Conservation (phyloP, 768 basidiomycete species). For the Suillus subluteus region DNA sequence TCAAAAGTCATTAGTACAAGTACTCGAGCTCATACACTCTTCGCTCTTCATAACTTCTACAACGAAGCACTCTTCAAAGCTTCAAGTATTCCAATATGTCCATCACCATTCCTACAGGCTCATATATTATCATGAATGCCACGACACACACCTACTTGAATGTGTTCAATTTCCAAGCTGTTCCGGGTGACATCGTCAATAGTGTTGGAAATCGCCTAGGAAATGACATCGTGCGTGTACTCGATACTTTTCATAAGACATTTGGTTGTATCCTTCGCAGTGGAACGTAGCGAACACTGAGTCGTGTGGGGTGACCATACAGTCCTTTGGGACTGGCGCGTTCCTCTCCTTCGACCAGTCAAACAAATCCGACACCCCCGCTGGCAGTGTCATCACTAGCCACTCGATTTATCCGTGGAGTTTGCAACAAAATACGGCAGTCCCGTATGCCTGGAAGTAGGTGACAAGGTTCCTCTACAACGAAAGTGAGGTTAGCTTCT, state of each 20-base stretch:
- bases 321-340: conserved; percentile 14
- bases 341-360: conserved; percentile 2
- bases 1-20: too few species aligned
- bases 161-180: conserved; percentile 5
- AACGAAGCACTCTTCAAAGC: too few species aligned
- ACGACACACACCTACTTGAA: conserved; percentile 18
- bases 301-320: conserved; percentile 7
- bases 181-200: conserved; percentile 10
- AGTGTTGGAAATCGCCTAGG: conserved; percentile 16
- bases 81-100: background rate
- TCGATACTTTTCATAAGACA: background rate
- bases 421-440: background rate
- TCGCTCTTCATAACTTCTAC: background rate
- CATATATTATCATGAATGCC: conserved; percentile 17
- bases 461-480: background rate
- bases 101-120: conserved; percentile 11
- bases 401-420: conserved; percentile 11
- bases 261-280: background rate
- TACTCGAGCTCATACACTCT: background rate
- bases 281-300: conserved; percentile 16
- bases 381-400: conserved; percentile 5
- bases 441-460: conserved; percentile 15
- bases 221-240: conserved; percentile 14
- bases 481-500: background rate
- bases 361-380: background rate